Evolutionary conservation across 192 early-diverging fungal genomes (phyloP), one percentile per base, ranked within the genome.

Genomic region (Podila minutissima): DNA sequence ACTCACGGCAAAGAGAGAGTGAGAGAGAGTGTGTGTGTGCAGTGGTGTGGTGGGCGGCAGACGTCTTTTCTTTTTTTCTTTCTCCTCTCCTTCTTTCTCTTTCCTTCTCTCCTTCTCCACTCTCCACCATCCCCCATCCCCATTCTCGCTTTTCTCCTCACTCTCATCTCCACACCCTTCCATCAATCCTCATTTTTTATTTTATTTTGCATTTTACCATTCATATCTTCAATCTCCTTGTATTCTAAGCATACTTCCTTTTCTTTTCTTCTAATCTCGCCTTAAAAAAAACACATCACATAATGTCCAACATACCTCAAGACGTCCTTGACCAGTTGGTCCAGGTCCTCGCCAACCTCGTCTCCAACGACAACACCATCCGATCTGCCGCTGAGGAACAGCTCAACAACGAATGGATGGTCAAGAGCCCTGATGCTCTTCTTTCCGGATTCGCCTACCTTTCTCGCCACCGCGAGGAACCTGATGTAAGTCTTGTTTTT

Each of bases 321-420:
- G 89, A 90, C 37, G 68, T 85, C 51, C 71, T 88, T 60, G 66
- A 79, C 51, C 87, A 90, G 74, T 74, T 90, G 31, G 83, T 87
- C 32, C 81, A 84, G 31, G 79, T 90, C 57, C 62, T 90, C 29
- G 76, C 83, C 28, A 89, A 85, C 55, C 83, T 90, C 62, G 82
- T 79, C 20, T 89, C 89, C 12, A 69, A 83, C 65, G 87, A 90
- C 61, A 90, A 90, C 64, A 68, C 77, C 60, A 62, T 86, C 38
- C 87, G 89, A 69, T 81, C 86, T 26, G 74, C 75, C 29, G 89
- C 89, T n/a, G 89, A 90, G 67, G 66, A 75, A 35, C 85, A 86
- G 62, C 84, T 90, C 48, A 90, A 90, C 72, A 88, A 90, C 46
- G 84, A 88, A 59, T 90, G 89, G 89, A 84, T 90, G 50, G 77